Base-by-base conservation (phyloP, 495 filamentous ascomycete species). In the Mycothermus thermophilus region DNA sequence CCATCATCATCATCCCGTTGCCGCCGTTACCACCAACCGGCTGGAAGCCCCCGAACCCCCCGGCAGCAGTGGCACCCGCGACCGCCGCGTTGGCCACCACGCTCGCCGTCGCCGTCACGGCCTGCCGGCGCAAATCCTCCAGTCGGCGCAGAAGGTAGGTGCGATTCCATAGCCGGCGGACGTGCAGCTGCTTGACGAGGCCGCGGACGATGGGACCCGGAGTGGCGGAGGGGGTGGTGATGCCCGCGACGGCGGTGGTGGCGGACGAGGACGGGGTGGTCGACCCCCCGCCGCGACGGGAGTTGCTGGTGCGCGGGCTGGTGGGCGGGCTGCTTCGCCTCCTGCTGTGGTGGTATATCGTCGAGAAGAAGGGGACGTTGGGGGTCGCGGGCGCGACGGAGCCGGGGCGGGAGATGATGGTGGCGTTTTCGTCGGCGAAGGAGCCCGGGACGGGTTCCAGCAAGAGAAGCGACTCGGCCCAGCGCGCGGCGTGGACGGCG, bases 101-200 rank as follows among this genome's bases (percentile, higher is more conserved):
- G 8, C n/a, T 30, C 14, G 25, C 17, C 7, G 33, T 18, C 13
- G 10, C 22, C 27, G 21, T 22, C 8, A 27, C 32, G 37, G 11
- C 43, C 10, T 3, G 21, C 17, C 31, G 31, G 12, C 43, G 23
- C 42, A 52, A 12, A 8, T 46, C 46, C 29, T 55, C 49, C 19
- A 55, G 30, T 23, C 36, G 33, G 24, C 37, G 38, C 10, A 50
- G 27, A 39, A 55, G 26, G 8, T 15, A 13, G 10, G 29, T 24
- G 35, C 39, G 38, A 12, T 52, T 55, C 52, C 52, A 55, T 32
- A 55, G 40, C 11, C 52, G 27, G 8, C 47, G 34, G 10, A 55
- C 52, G 14, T 53, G 44, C 33, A 55, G 17, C 43, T 55, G 41
- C 32, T 48, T 45, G n/a, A 42, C 19, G 14, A 34, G 33, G 6